These are phyloP conservation scores for Leccinum uliginosum DNA, from an alignment of 768 basidiomycete species.

Conservation along the genomic window DNA sequence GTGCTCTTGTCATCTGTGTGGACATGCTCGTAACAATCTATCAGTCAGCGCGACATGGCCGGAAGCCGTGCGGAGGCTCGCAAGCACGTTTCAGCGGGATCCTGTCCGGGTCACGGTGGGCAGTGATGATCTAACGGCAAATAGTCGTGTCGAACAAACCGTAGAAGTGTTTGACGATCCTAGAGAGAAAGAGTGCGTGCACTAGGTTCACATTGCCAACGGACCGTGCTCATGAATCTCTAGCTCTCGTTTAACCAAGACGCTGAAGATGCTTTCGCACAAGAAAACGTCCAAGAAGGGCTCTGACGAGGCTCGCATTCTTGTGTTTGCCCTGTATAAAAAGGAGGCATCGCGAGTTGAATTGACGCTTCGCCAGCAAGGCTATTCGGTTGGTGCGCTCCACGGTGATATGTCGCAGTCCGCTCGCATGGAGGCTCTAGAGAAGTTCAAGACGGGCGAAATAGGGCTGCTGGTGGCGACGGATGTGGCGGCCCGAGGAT, in stretches of 20 bases:
- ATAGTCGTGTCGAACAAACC: constrained; percentile 86
- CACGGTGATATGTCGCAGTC: constrained; percentile 91
- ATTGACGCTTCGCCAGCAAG: constrained; percentile 65
- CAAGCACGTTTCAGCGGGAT: constrained; percentile 78
- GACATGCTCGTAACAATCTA: background rate
- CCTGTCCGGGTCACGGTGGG: constrained; percentile 93
- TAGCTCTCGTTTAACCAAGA: constrained; percentile 57
- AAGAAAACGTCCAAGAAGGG: constrained; percentile 55
- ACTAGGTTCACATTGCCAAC: background rate
- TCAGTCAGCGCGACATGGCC: constrained; percentile 99
- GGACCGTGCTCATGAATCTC: background rate
- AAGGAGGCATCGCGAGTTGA: constrained; percentile 94
- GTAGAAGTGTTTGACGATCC: constrained; percentile 90
- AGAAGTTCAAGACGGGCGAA: constrained; percentile 79
- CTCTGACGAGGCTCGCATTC: constrained; percentile 58
- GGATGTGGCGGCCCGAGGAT: constrained; percentile 93
- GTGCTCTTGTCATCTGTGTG: constrained; percentile 25
- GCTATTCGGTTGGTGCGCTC: constrained; percentile 74
- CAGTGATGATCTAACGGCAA: constrained; percentile 91
- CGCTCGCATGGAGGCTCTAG: constrained; percentile 79
- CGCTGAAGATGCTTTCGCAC: constrained; percentile 52
- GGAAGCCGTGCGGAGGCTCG: constrained; percentile 84
- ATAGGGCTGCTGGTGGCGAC: constrained; percentile 88
- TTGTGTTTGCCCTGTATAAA: constrained; percentile 96
- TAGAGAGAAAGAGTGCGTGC: constrained; percentile 78